Evolutionary conservation across 2,329 filamentous ascomycete genomes (phyloP), one percentile per base, ranked within the genome.

Genomic region (Fusarium palustre): DNA sequence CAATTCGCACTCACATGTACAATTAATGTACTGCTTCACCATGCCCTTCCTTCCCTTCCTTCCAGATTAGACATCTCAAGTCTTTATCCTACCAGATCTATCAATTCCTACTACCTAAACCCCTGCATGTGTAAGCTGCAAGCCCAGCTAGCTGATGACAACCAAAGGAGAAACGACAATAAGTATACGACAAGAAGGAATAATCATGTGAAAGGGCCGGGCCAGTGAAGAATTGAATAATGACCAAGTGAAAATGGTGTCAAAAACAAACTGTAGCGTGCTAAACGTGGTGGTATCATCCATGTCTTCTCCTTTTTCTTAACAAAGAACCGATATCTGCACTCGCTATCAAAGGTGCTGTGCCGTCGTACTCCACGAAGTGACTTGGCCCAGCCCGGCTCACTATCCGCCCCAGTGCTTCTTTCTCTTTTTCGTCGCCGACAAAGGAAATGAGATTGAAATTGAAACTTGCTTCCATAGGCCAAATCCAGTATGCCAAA

Each of bases 281-380:
- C 76, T 77, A 76, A 79, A 77, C 77, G 79, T 76, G 77, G 77
- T 81, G 79, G 79, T 81, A 81, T 81, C 79, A 79, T 81, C 79
- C 78, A 77, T 80, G 74, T 61, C 63, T 66, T 78, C 68, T 75
- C 76, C 75, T 72, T 71, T 70, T 69, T 71, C 68, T 68, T 59
- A 73, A 68, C 64, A 73, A 76, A 76, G 73, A 65, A 73, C 67
- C 65, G 69, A 74, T 73, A 72, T 74, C 64, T 71, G 66, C 64
- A 65, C 66, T 72, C 62, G 59, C 34, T 63, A 65, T 65, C 45
- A 48, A 28, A 31, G 45, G 34, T 36, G 43, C 46, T 53, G 41
- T 28, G 31, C 18, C 55, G 30, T 25, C 30, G 31, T 61, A 36
- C 25, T 55, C 31, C 36, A 45, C 50, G 43, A 45, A 34, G 39